Percentiles rank a stretch among this genome's conserved stretches.
Conservation (phyloP, 257 asterid genomes). For the Lantana camara region DNA sequence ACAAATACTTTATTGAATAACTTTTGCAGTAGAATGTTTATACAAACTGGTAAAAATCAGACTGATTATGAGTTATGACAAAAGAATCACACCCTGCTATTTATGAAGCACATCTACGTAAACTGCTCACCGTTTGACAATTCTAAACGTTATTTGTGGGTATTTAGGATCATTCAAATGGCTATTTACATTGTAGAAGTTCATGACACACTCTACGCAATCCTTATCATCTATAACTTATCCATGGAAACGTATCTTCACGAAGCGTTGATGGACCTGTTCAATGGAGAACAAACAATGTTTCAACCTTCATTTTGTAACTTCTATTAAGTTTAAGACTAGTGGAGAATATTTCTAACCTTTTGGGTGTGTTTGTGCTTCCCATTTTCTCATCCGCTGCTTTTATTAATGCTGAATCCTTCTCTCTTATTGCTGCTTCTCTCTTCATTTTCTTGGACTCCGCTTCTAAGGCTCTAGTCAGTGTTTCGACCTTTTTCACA, state of each 20-base stretch:
- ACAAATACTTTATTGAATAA: constrained; percentile 28
- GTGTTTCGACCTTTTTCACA: constrained; percentile 61
- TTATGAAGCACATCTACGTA: too few species aligned
- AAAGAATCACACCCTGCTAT: constrained; percentile 13
- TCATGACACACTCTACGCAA: constrained; percentile 16
- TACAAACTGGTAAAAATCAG: constrained; percentile 36
- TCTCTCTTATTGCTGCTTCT: constrained; percentile 64
- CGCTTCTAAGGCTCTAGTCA: constrained; percentile 63
- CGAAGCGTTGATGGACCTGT: constrained; percentile 42
- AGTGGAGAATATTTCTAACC: constrained; percentile 36
- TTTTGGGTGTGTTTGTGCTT: constrained; percentile 43
- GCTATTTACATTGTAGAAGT: constrained; percentile 30
- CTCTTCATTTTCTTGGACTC: constrained; percentile 71
- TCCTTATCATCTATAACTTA: not conserved
- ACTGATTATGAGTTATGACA: constrained; percentile 19
- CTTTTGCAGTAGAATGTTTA: constrained; percentile 21
- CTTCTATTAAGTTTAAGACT: too few species aligned
- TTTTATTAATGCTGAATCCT: constrained; percentile 40
- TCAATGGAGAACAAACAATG: constrained; percentile 17
- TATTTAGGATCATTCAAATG: constrained; percentile 29
- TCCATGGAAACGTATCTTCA: constrained; percentile 30
- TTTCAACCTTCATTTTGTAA: not conserved
- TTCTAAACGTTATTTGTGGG: constrained; percentile 33
- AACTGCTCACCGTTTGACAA: constrained; percentile 19
- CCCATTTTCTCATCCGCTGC: constrained; percentile 42